Conservation (phyloP, 2,329 filamentous ascomycete species). For the Arthrobotrys musiformis region DNA sequence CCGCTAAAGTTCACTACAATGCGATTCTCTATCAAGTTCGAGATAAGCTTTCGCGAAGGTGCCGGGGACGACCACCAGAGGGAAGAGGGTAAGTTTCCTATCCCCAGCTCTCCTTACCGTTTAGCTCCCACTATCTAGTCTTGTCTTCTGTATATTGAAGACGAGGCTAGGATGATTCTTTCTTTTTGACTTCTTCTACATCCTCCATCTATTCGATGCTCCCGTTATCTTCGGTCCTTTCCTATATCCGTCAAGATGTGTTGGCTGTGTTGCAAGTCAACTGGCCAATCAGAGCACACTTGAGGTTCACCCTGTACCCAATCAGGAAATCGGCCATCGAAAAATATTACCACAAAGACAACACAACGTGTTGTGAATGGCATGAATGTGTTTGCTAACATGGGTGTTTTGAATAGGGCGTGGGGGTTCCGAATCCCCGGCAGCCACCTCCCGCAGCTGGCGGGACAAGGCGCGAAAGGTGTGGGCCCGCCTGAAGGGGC, state of each 20-base stretch:
- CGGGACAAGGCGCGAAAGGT: conserved; percentile 14
- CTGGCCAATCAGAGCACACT: conserved; percentile 19
- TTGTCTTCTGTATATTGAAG: no score
- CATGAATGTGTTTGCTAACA: background rate
- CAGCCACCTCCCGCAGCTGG: conserved; percentile 19
- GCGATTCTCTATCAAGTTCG: background rate
- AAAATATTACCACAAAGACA: conserved; percentile 37
- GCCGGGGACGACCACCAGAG: background rate
- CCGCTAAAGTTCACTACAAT: no score
- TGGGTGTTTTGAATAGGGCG: background rate
- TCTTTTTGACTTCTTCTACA: no score
- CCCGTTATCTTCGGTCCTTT: background rate
- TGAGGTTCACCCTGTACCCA: background rate
- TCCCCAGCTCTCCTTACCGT: background rate
- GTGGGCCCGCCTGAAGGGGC: conserved; percentile 21
- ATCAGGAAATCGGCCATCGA: conserved; percentile 23
- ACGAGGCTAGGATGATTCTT: no score
- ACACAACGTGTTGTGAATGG: conserved; percentile 33
- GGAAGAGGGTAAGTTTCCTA: background rate
- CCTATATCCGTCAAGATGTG: background rate
- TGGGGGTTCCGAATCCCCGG: background rate
- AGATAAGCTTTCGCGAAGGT: conserved; percentile 11
- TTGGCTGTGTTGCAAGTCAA: conserved; percentile 9
- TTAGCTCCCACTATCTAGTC: no score
- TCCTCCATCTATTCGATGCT: no score